phyloP scores from a whole-genome alignment of 805 yeast species.

The Metschnikowia santaceciliae region DNA sequence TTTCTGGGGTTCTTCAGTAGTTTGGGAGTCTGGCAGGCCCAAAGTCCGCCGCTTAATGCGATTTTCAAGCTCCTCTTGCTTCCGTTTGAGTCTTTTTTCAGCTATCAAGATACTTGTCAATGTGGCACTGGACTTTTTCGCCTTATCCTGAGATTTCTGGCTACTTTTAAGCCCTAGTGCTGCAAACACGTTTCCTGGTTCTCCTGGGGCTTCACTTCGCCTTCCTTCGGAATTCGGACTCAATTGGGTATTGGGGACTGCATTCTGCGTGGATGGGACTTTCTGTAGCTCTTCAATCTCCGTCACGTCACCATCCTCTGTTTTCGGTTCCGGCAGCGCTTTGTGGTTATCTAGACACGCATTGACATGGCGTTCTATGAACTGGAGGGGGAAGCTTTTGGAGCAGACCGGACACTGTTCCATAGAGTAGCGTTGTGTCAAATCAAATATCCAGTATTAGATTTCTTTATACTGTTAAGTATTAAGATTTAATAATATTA shows the following conservation, averaged over 20 bases:
- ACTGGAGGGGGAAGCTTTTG: conserved; percentile 19
- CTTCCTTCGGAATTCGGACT: background rate
- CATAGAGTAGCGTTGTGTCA: background rate
- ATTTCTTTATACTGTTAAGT: too few species aligned
- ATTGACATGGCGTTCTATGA: conserved; percentile 40
- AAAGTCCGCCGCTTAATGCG: conserved; percentile 3
- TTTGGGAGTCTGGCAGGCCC: background rate
- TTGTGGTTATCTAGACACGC: conserved; percentile 35
- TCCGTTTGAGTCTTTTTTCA: conserved; percentile 25
- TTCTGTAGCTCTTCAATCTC: background rate
- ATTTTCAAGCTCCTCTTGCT: conserved; percentile 15
- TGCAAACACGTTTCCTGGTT: conserved; percentile 26
- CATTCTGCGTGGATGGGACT: background rate
- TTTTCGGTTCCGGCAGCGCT: conserved; percentile 2
- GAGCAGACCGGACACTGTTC: conserved; percentile 37
- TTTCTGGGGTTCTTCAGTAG: background rate
- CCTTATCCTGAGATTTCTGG: conserved; percentile 18
- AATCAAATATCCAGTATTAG: too few species aligned
- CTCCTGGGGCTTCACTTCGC: background rate
- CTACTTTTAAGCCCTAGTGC: conserved; percentile 34
- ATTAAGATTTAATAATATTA: too few species aligned
- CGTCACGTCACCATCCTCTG: background rate
- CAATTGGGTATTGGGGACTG: background rate
- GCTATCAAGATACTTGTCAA: conserved; percentile 34
- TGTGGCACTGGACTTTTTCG: conserved; percentile 26